Evolutionary conservation across 345 rosid genomes (phyloP).

Genomic region (Hibiscus mutabilis): DNA sequence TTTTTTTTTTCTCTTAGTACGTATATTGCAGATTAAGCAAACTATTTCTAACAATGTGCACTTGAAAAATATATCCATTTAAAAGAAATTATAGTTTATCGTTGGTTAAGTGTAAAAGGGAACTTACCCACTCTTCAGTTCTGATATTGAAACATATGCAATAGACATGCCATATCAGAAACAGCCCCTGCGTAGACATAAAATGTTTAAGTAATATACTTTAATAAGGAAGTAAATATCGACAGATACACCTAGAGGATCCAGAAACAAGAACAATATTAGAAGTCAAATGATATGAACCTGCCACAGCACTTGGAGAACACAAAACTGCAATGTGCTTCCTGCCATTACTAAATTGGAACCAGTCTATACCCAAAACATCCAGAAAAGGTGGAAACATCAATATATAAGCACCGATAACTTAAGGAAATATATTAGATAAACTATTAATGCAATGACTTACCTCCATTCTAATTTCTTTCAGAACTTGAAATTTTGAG

Average conservation of each 20-base stretch:
- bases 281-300: conserved; percentile 18
- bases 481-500: conserved; percentile 10
- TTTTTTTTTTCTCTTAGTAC: background rate
- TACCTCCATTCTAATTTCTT: conserved; percentile 27
- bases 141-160: conserved; percentile 55
- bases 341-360: conserved; percentile 23
- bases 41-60: background rate
- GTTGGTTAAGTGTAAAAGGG: background rate
- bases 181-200: conserved; percentile 32
- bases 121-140: conserved; percentile 75
- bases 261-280: background rate
- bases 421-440: background rate
- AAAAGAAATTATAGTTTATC: background rate
- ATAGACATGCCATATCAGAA: conserved; percentile 52
- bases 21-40: background rate
- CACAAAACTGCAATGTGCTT: conserved; percentile 43
- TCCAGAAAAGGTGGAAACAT: background rate
- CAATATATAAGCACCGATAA: background rate
- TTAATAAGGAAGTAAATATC: background rate
- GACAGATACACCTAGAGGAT: background rate
- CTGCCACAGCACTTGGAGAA: conserved; percentile 66
- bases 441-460: background rate
- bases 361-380: conserved; percentile 23
- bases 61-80: background rate
- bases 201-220: background rate